Base-by-base conservation (phyloP, 2,329 filamentous ascomycete species). In the Karstenula rhodostoma region DNA sequence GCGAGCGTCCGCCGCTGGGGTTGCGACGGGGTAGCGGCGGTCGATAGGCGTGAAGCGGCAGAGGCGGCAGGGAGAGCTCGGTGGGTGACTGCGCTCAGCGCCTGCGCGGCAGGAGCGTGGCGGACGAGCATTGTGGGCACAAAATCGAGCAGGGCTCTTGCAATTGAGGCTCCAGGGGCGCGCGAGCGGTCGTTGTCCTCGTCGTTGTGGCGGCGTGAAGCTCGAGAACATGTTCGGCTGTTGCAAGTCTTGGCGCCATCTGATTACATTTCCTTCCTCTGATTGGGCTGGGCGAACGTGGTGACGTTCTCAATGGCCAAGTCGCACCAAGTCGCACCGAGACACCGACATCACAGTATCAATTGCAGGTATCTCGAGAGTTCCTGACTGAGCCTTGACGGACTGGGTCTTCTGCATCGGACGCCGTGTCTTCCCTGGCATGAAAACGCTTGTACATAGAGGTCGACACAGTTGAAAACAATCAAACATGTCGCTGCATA, bases 1-100 rank as follows among this genome's bases (percentile, higher is more conserved):
- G 85, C 78, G 82, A 97, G 90, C 70, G 86, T 86, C 78, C 94
- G 89, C 75, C 80, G 81, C 77, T 88, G 86, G 70, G 83, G 81
- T 58, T 67, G 70, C 54, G 71, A 73, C 48, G 70, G 68, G 61
- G 73, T 82, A 72, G 81, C 81, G 58, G 68, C 66, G 70, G 79
- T 68, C 67, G 75, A 73, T 65, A 77, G 72, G 64, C 77, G 77
- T 61, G 77, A 72, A 56, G 73, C 73, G 66, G 76, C 71, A 55
- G 73, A 66, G 58, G 76, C 73, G 58, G 76, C 74, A 53, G 80
- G 80, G 49, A 80, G 73, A 60, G 77, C 72, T 66, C 78, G 78
- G 67, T 79, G 77, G 61, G 78, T 74, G 64, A 77, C 74, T 60
- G 74, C 73, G 64, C 69, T 74, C 64, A 82, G 72, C 60, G 78